Percentiles rank a stretch among this genome's conserved stretches.
phyloP scores from a whole-genome alignment of 2,329 filamentous ascomycete species.

The Fonsecaea pedrosoi region DNA sequence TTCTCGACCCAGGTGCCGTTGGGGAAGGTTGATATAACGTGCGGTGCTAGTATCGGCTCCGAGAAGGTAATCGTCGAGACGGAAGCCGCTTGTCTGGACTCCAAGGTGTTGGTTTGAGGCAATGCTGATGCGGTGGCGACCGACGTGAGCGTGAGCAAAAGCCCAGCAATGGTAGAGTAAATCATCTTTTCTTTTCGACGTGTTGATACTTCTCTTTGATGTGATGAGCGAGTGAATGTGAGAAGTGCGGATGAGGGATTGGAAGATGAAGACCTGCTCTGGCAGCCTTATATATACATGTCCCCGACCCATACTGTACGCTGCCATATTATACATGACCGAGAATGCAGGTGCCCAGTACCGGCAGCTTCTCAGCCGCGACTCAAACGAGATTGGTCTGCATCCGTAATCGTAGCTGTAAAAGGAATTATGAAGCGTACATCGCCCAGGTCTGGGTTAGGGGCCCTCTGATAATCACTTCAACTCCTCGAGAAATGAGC shows the following conservation, averaged over 20 bases:
- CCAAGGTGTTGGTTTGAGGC: slow-evolving; percentile 15
- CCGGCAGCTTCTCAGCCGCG: slow-evolving; percentile 9
- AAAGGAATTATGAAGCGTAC: slow-evolving; percentile 7
- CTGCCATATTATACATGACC: slow-evolving; percentile 14
- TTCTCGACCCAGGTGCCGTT: slow-evolving; percentile 43
- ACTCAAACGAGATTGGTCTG: slow-evolving; percentile 10
- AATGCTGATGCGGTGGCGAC: slow-evolving; percentile 20
- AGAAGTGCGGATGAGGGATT: slow-evolving; percentile 12
- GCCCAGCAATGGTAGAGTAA: slow-evolving; percentile 19
- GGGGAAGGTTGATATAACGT: slow-evolving; percentile 21
- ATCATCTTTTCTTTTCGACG: slow-evolving; percentile 11
- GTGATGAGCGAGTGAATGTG: slow-evolving; percentile 15
- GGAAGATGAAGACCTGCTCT: slow-evolving; percentile 12
- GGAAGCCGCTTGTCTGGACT: slow-evolving; percentile 18
- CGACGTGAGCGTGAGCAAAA: slow-evolving; percentile 20
- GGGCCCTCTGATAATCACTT: not conserved
- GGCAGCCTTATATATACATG: slow-evolving; percentile 12
- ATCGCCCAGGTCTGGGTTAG: slow-evolving; percentile 8
- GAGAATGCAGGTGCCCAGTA: slow-evolving; percentile 13
- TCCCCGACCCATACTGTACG: slow-evolving; percentile 3
- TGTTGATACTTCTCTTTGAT: slow-evolving; percentile 17
- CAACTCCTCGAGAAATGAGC: slow-evolving; percentile 10
- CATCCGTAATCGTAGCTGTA: slow-evolving; percentile 8
- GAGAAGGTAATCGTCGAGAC: slow-evolving; percentile 17
- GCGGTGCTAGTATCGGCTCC: slow-evolving; percentile 11